These are phyloP conservation scores for Aspergillus uvarum DNA, from an alignment of 2,329 filamentous ascomycete species.

Conservation along the genomic window DNA sequence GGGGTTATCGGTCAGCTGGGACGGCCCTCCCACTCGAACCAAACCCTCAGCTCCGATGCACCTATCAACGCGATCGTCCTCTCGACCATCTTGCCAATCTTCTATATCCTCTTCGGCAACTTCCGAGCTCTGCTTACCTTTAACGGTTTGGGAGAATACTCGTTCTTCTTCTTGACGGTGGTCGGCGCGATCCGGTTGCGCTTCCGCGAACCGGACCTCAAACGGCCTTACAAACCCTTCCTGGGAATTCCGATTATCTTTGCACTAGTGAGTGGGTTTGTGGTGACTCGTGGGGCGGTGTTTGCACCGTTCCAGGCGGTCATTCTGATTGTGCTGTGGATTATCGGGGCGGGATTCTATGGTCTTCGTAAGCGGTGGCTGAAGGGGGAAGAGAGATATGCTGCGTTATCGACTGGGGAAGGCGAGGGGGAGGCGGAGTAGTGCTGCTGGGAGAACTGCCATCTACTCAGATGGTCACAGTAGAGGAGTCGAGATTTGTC, in stretches of 20 bases:
- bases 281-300: conserved; percentile 12
- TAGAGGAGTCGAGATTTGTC: no score
- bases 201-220: conserved; percentile 15
- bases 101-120: conserved; percentile 19
- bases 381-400: background rate
- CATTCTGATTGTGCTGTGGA: conserved; percentile 14
- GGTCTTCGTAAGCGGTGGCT: conserved; percentile 7
- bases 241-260: conserved; percentile 12
- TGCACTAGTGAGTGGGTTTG: conserved; percentile 16
- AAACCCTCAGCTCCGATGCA: conserved; percentile 10
- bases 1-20: conserved; percentile 11
- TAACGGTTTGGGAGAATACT: conserved; percentile 21
- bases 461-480: background rate
- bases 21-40: background rate
- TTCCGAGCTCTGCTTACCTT: conserved; percentile 20
- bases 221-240: conserved; percentile 17
- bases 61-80: conserved; percentile 19
- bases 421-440: background rate
- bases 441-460: background rate
- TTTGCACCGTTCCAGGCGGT: conserved; percentile 17
- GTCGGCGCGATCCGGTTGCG: conserved; percentile 17
- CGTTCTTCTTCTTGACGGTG: conserved; percentile 19
- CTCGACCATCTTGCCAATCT: conserved; percentile 11
- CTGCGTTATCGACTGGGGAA: background rate
- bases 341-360: conserved; percentile 12